These are phyloP conservation scores for Secale cereale DNA, from an alignment of 176 grass and related monocot species.

Conservation along the genomic window DNA sequence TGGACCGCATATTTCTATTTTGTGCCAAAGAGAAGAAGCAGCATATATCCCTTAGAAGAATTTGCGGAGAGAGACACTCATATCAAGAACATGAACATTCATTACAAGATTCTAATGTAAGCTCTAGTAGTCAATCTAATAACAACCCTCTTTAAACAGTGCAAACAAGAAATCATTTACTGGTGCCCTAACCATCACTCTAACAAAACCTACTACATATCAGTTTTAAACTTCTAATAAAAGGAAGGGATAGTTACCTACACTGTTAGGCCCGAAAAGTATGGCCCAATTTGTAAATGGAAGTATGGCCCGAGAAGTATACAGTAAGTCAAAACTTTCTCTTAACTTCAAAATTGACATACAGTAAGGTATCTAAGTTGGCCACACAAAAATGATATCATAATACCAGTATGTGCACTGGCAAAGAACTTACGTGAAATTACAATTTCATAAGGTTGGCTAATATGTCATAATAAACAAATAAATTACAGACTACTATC, in stretches of 20 bases:
- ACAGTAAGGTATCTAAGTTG: not conserved
- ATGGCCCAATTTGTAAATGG: not conserved
- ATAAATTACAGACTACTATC: not conserved
- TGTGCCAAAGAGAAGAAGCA: conserved; percentile 3
- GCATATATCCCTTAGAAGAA: conserved; percentile 11
- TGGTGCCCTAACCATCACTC: not conserved
- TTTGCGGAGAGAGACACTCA: not conserved
- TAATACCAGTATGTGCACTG: not conserved
- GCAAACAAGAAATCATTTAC: not conserved
- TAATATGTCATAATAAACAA: not conserved
- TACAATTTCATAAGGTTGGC: not conserved
- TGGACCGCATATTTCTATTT: not conserved
- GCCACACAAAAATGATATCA: not conserved
- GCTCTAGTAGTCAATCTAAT: conserved; percentile 1
- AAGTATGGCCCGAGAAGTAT: not conserved
- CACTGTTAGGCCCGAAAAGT: not conserved
- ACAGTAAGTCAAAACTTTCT: not conserved
- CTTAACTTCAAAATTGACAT: not conserved
- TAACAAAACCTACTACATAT: not conserved
- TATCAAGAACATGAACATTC: conserved; percentile 15
- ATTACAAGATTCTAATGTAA: conserved; percentile 23
- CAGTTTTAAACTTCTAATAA: conserved; percentile 2
- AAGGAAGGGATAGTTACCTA: not conserved
- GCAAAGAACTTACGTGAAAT: not conserved
- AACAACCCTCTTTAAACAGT: not conserved